Evolutionary conservation across 768 basidiomycete genomes (phyloP).

Genomic region (Sarcomyxa edulis): DNA sequence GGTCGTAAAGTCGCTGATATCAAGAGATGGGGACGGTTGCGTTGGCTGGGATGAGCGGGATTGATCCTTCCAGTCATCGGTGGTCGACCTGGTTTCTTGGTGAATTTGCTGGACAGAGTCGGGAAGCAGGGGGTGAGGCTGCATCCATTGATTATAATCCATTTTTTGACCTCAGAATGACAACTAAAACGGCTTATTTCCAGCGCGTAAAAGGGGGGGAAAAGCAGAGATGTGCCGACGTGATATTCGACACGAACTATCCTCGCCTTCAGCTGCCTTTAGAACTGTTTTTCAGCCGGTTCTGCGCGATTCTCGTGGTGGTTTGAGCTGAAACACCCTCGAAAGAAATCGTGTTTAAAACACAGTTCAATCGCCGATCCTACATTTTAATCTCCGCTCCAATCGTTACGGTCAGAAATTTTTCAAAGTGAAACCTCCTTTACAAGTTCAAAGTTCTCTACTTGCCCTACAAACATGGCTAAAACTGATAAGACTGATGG

Average conservation of each 20-base stretch:
- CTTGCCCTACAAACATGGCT: neutral
- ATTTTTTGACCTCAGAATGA: slow-evolving; percentile 25
- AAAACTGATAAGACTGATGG: slow-evolving; percentile 10
- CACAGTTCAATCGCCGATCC: slow-evolving; percentile 7
- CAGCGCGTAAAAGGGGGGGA: slow-evolving; percentile 10
- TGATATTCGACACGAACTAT: slow-evolving; percentile 17
- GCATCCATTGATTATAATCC: slow-evolving; percentile 33
- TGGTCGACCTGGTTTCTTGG: slow-evolving; percentile 20
- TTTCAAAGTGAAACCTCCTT: neutral
- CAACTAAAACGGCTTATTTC: slow-evolving; percentile 26
- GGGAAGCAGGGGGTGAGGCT: slow-evolving; percentile 18
- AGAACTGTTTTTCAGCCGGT: slow-evolving; percentile 14
- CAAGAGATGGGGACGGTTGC: slow-evolving; percentile 22
- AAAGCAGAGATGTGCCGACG: slow-evolving; percentile 9
- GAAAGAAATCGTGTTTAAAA: slow-evolving; percentile 14
- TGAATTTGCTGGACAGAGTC: slow-evolving; percentile 26
- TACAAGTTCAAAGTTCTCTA: neutral
- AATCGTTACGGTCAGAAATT: slow-evolving; percentile 4
- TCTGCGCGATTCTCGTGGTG: slow-evolving; percentile 10
- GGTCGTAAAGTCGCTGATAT: slow-evolving; percentile 37
- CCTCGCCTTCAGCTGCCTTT: slow-evolving; percentile 18
- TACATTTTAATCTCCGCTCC: slow-evolving; percentile 23
- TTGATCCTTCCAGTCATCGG: slow-evolving; percentile 45
- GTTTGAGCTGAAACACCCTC: slow-evolving; percentile 21
- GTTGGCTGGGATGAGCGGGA: slow-evolving; percentile 14